Evolutionary conservation across 2,329 filamentous ascomycete genomes (phyloP).

Genomic region (Aspergillus proliferans): DNA sequence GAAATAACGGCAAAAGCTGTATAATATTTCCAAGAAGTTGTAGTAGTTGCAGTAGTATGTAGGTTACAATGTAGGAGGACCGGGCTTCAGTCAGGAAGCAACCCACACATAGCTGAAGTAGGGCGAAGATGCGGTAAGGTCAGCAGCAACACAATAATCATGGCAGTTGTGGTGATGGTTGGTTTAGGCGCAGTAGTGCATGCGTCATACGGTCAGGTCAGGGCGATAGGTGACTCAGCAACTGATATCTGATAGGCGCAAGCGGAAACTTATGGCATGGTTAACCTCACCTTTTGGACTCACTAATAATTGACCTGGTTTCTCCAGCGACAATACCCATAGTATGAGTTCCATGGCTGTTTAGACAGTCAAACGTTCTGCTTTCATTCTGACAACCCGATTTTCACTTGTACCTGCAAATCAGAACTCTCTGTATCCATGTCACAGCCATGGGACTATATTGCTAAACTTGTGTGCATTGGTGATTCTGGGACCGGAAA

Average conservation of each 20-base stretch:
- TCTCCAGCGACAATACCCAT: neutral
- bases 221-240: conserved; percentile 32
- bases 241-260: conserved; percentile 5
- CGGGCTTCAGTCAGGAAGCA: neutral
- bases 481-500: conserved; percentile 96
- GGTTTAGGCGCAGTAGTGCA: conserved; percentile 11
- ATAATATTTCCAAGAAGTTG: neutral
- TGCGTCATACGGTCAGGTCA: conserved; percentile 34
- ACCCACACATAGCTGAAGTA: neutral
- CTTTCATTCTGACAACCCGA: neutral
- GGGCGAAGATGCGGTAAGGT: conserved; percentile 1
- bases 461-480: conserved; percentile 96
- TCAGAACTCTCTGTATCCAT: conserved; percentile 26
- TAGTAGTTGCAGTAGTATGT: too few relatives aligned
- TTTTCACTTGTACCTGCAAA: conserved; percentile 1
- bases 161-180: neutral
- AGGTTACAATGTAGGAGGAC: too few relatives aligned
- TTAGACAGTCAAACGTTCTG: conserved; percentile 5
- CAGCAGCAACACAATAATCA: neutral
- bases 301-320: neutral
- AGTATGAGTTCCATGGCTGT: conserved; percentile 11
- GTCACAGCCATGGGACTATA: conserved; percentile 83
- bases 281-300: neutral
- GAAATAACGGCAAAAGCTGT: too few relatives aligned
- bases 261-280: neutral